Evolutionary conservation across 208 protist genomes (phyloP).

Genomic region (Crithidia mellificae): DNA sequence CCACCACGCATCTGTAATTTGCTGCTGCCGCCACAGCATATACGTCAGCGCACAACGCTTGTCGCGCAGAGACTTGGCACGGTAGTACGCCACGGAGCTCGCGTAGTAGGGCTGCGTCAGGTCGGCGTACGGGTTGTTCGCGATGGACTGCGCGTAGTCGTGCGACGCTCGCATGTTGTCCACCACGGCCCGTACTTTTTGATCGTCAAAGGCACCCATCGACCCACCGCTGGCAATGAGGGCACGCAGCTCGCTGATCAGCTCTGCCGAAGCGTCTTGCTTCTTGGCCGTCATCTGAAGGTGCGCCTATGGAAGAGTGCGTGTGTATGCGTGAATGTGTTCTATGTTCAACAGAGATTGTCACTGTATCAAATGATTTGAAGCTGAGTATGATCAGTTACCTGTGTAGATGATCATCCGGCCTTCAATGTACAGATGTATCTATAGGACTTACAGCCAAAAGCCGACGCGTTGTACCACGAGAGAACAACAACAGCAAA

Average conservation of each 20-base stretch:
- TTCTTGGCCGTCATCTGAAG: slow-evolving; percentile 22
- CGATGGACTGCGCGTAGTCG: slow-evolving; percentile 55
- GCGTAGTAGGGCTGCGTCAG: slow-evolving; percentile 73
- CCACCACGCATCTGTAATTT: slow-evolving; percentile 78
- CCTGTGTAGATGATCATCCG: no score
- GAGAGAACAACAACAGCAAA: no score
- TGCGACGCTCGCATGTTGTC: slow-evolving; percentile 63
- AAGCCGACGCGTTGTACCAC: no score
- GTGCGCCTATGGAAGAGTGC: neutral
- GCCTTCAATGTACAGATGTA: no score
- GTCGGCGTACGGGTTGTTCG: slow-evolving; percentile 74
- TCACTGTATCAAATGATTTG: no score
- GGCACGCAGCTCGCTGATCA: slow-evolving; percentile 83
- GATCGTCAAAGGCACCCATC: slow-evolving; percentile 67
- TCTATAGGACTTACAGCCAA: no score
- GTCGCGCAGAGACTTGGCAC: slow-evolving; percentile 72
- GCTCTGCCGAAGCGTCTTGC: slow-evolving; percentile 67
- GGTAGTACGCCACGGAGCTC: slow-evolving; percentile 71
- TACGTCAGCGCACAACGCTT: slow-evolving; percentile 85
- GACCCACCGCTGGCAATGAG: slow-evolving; percentile 65
- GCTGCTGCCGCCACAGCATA: slow-evolving; percentile 70
- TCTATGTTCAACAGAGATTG: no score
- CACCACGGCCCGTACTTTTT: slow-evolving; percentile 65
- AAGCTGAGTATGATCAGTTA: no score
- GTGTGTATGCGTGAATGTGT: neutral